Evolutionary conservation across 345 rosid species (phyloP).

Genomic region (Eucalyptus tenuipes): DNA sequence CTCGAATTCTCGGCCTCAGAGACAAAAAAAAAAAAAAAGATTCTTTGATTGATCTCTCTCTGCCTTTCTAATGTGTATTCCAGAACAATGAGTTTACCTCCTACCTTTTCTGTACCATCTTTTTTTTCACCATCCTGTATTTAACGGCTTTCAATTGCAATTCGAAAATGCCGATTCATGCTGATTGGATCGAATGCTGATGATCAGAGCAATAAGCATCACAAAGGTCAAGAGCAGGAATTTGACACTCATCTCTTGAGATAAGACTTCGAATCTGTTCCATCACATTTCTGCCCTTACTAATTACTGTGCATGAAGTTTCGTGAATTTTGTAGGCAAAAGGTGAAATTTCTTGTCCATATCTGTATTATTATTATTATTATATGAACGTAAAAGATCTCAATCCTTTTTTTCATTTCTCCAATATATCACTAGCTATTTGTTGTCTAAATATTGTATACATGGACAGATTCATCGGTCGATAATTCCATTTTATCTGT

Average conservation of each 20-base stretch:
- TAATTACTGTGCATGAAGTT: not conserved
- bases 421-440: not conserved
- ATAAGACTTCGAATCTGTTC: not conserved
- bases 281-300: not conserved
- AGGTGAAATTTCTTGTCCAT: not conserved
- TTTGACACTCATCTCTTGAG: not conserved
- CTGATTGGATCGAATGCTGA: not conserved
- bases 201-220: not conserved
- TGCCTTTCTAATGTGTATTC: not conserved
- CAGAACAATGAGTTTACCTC: not conserved
- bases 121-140: not conserved
- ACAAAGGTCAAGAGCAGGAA: not conserved
- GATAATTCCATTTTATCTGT: not conserved
- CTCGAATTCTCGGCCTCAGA: conserved; percentile 49
- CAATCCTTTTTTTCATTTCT: not conserved
- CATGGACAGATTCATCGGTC: not conserved
- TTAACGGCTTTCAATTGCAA: not conserved
- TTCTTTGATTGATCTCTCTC: not conserved
- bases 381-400: not conserved
- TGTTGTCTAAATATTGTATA: not conserved
- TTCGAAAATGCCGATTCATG: not conserved
- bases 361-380: not conserved
- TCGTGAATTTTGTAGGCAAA: not conserved
- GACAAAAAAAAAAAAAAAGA: conserved; percentile 1
- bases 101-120: not conserved